Evolutionary conservation across 768 basidiomycete species (phyloP), one percentile per base, ranked within the genome.

Genomic region (Tulasnella sp.): DNA sequence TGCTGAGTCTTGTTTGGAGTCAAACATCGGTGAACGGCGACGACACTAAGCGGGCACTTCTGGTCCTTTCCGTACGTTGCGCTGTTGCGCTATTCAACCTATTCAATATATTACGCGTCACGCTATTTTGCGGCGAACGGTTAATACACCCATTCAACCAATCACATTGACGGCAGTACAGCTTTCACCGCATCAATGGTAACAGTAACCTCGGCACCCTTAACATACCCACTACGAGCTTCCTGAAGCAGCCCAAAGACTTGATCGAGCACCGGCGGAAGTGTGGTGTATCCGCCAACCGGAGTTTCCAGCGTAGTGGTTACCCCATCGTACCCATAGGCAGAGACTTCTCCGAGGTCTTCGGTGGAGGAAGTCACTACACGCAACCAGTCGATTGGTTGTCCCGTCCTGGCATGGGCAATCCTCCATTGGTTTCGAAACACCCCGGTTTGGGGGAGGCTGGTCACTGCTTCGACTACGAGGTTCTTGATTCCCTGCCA

Each of bases 351-450:
- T 34, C 35, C 48, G 1, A 57, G 9, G 4, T 56, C 53, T 17
- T 40, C 51, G n/a, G 19, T 19, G 23, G 34, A 21, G 34, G 17
- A 21, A 14, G 36, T n/a, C 11, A 27, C 52, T 14, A 57, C 55
- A 15, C 29, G 23, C 12, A 57, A 32, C 55, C 27, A 45, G 23
- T 46, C 55, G 43, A 57, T 57, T 2, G 55, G 55, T 29, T 31
- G 36, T n/a, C 37, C 34, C 15, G 55, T 57, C 55, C 55, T 45
- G 21, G 21, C 19, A 21, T 57, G 55, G 7, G 21, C 34, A 31
- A 57, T 57, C 25, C 55, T 45, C 55, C 55, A 57, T n/a, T 57
- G 55, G 32, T 57, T 57, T 43, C 43, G 6, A 5, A 49, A 5
- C 15, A 12, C 42, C 17, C 55, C 55, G 6, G 55, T 32, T 34